Evolutionary conservation across 495 filamentous ascomycete genomes (phyloP).

Genomic region (Aspergillus egyptiacus): DNA sequence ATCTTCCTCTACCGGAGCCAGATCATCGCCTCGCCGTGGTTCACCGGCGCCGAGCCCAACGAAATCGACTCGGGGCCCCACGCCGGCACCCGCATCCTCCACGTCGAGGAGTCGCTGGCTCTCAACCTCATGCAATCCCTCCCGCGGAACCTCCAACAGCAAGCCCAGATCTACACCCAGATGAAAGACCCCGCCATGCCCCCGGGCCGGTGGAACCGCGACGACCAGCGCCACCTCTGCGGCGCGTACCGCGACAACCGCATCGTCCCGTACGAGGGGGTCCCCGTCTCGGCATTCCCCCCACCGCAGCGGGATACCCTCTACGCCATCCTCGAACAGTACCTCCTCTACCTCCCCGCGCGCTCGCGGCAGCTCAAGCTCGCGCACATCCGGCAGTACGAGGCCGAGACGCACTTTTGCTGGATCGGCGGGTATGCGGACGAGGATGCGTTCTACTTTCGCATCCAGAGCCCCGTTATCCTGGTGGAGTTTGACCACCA

Average conservation of each 20-base stretch:
- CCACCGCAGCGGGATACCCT: constrained; percentile 47
- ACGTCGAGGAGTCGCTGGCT: constrained; percentile 57
- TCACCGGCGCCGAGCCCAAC: constrained; percentile 74
- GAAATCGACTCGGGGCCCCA: constrained; percentile 59
- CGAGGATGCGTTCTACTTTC: constrained; percentile 67
- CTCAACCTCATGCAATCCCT: constrained; percentile 64
- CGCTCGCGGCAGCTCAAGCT: constrained; percentile 46
- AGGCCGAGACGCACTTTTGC: constrained; percentile 64
- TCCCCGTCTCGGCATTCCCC: constrained; percentile 40
- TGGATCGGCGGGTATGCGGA: constrained; percentile 68
- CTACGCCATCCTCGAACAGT: constrained; percentile 51
- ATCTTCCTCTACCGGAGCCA: constrained; percentile 56
- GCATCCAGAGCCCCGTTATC: constrained; percentile 67
- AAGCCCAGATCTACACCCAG: constrained; percentile 50
- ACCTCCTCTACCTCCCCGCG: constrained; percentile 57
- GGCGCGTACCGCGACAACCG: constrained; percentile 74
- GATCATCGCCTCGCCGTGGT: constrained; percentile 62
- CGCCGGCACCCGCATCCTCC: constrained; percentile 56
- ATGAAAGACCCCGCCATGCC: constrained; percentile 59
- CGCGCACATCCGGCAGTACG: constrained; percentile 43
- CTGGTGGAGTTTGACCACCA: constrained; percentile 76
- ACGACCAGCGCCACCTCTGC: constrained; percentile 67
- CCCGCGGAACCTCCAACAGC: constrained; percentile 34
- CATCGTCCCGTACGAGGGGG: constrained; percentile 66
- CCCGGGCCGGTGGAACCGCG: constrained; percentile 63